Base-by-base conservation (phyloP, 352 stramenopile species). In the Nothophytophthora sp. region DNA sequence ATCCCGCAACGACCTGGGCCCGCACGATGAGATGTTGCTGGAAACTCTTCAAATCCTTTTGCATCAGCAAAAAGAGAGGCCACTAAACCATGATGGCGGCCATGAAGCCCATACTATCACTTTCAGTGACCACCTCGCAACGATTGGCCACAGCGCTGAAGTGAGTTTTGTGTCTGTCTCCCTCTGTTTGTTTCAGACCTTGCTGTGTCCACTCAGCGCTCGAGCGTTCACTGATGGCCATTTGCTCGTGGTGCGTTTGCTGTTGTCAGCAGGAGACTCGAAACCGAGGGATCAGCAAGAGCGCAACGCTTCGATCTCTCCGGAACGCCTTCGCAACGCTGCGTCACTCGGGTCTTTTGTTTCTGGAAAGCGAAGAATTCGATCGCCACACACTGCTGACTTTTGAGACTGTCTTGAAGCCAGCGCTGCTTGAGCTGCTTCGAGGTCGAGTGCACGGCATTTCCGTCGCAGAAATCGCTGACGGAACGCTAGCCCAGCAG, bases 371-470 rank as follows among this genome's bases (percentile, higher is more conserved):
- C 34, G 44, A 66, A 18, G 60, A 66, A 23, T 46, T 59, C 0
- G 81, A 92, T 60, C 50, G 55, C 5, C 70, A 92, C 51, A 39
- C 80, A n/a, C 42, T 92, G 20, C 52, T 88, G 22, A 88, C 50
- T 20, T 82, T 75, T 38, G 60, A 81, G 29, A 56, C 63, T 15
- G 55, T 45, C 4, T 57, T 91, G 15, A 67, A 60, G 12, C 77
- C 81, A 23, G 65, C 64, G 20, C 51, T 91, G 32, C 39, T 82
- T 12, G 51, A 62, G 8, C 42, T 73, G 11, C 30, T 87, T 0
- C 39, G 16, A 67, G 59, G 79, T 86, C n/a, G n/a, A n/a, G n/a
- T n/a, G n/a, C n/a, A n/a, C n/a, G 75, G 76, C n/a, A 33, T 46
- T 4, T 74, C 76, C 11, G 60, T 81, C 32, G 60, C 53, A 25